Percentiles rank a stretch among this genome's conserved stretches.
These are phyloP conservation scores for Chalaropsis thielavioides DNA, from an alignment of 2,329 filamentous ascomycete species.

Conservation along the genomic window DNA sequence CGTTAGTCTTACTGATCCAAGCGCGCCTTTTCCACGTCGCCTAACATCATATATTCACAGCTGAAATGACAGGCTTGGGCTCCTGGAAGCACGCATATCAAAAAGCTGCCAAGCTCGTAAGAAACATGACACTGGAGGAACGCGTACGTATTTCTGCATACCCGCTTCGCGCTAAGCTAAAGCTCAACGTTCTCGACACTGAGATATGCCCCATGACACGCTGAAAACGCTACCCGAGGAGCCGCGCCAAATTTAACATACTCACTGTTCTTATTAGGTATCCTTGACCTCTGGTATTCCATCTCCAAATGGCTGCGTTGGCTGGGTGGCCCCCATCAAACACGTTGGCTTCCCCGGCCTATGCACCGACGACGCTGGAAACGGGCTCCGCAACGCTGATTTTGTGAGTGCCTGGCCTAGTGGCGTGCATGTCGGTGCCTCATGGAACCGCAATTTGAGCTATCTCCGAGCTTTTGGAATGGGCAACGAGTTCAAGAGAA, in stretches of 20 bases:
- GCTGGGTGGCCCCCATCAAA: constrained; percentile 29
- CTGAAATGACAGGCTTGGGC: constrained; percentile 43
- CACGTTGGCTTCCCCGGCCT: constrained; percentile 31
- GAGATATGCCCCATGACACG: too few relatives aligned
- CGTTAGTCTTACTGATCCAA: constrained; percentile 27
- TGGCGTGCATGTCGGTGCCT: constrained; percentile 47
- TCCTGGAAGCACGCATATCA: constrained; percentile 53
- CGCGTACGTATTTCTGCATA: constrained; percentile 34
- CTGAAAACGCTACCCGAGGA: not conserved
- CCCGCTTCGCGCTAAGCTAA: not conserved
- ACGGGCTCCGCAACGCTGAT: constrained; percentile 31
- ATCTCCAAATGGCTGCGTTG: constrained; percentile 36
- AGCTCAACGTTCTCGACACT: too few relatives aligned
- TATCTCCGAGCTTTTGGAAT: constrained; percentile 55
- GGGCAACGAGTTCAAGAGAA: constrained; percentile 59
- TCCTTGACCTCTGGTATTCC: constrained; percentile 59
- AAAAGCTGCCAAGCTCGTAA: constrained; percentile 55
- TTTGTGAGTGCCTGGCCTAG: constrained; percentile 33
- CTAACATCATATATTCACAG: constrained; percentile 23
- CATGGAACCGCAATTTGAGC: constrained; percentile 60
- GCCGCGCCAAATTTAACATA: not conserved
- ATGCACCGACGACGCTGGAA: constrained; percentile 32
- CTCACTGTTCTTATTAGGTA: constrained; percentile 30
- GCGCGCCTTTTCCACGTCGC: not conserved
- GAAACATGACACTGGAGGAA: constrained; percentile 57